Base-by-base conservation (phyloP, 192 early-diverging fungal species). In the Coemansia sp. region DNA sequence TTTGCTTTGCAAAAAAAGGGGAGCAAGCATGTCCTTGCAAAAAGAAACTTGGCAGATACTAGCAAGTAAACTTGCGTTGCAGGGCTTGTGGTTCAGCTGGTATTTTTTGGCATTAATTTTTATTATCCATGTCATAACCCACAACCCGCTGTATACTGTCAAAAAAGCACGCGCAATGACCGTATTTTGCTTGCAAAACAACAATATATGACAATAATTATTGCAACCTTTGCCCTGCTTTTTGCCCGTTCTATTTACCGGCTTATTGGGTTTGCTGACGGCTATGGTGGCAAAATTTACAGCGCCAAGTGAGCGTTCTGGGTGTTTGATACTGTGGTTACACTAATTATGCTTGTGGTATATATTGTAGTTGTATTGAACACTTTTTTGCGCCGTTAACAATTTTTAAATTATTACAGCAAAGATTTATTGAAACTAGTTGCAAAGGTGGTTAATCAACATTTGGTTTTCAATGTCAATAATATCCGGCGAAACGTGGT, bases 381-480 rank as follows among this genome's bases (percentile, higher is more conserved):
- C 5, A 18, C 45, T 3, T 47, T 18, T 47, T 47, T 47, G 9
- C 45, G 16, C 0, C 45, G 38, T 44, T 18, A 38, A 49, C 56
- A 24, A 60, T n/a, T n/a, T n/a, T n/a, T n/a, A n/a, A n/a, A n/a
- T n/a, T n/a, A n/a, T n/a, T n/a, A n/a, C n/a, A n/a, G n/a, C n/a
- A n/a, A n/a, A n/a, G n/a, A 32, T 32, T 32, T 32, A 40, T 40
- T 16, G 6, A 49, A 28, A 27, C 23, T 27, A 49, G 31, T 68
- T 68, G 54, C 65, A 68, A 45, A 68, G 44, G 23, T 60, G 31
- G 29, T 69, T 69, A 16, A 69, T 56, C 21, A 69, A 55, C 1
- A 69, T 18, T 50, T 69, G 67, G 47, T 84, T 84, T 38, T 84
- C 82, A 23, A 76, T 56, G 11, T 81, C 73, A 19, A 84, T 63